phyloP scores from a whole-genome alignment of 2,329 filamentous ascomycete species.

The Ceratocystiopsis minuta region DNA sequence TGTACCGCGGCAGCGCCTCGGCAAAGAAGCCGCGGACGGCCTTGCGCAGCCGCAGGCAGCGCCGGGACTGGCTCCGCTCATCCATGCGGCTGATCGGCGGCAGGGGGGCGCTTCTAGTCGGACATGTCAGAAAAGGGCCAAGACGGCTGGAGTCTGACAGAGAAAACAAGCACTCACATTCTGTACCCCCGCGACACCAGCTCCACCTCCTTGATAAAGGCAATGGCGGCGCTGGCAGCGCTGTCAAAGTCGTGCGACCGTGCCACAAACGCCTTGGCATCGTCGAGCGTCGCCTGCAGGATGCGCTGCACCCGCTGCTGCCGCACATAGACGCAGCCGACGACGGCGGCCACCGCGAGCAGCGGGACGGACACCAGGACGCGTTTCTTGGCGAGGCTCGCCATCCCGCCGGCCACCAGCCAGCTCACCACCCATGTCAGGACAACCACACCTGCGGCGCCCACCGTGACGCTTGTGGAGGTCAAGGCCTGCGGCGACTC shows the following conservation, averaged over 20 bases:
- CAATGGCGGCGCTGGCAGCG: conserved; percentile 55
- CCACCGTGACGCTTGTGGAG: neutral
- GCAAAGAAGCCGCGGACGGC: conserved; percentile 53
- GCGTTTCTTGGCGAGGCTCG: conserved; percentile 37
- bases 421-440: conserved; percentile 59
- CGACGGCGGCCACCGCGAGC: conserved; percentile 33
- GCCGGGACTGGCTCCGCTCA: conserved; percentile 57
- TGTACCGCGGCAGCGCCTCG: conserved; percentile 53
- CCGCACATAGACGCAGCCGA: conserved; percentile 54
- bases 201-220: conserved; percentile 87
- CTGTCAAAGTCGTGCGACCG: conserved; percentile 69
- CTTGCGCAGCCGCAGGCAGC: conserved; percentile 64
- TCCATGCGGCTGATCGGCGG: conserved; percentile 88
- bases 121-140: conserved; percentile 2
- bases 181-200: conserved; percentile 80
- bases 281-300: conserved; percentile 53
- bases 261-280: conserved; percentile 49
- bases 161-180: conserved; percentile 37
- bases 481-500: neutral
- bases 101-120: conserved; percentile 58
- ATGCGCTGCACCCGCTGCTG: conserved; percentile 70
- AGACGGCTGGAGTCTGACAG: too few species aligned
- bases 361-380: conserved; percentile 27
- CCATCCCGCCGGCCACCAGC: conserved; percentile 34
- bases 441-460: conserved; percentile 38